These are phyloP conservation scores for Talaromyces trachyspermus DNA, from an alignment of 495 filamentous ascomycete species.

Conservation along the genomic window DNA sequence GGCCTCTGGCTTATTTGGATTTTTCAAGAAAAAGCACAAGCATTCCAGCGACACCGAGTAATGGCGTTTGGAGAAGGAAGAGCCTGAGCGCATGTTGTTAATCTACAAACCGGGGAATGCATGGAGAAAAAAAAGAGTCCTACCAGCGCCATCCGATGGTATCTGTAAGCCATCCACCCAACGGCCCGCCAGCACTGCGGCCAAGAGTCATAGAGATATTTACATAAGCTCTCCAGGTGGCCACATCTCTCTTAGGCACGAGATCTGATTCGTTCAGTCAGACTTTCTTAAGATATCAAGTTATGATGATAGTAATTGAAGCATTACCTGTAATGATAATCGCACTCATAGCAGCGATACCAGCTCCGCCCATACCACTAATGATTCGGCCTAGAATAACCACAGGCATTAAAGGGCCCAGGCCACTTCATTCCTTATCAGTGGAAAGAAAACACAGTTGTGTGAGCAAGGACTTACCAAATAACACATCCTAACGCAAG, in stretches of 20 bases:
- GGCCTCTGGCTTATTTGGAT: not conserved
- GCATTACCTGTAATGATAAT: slow-evolving; percentile 53
- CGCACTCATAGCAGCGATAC: slow-evolving; percentile 48
- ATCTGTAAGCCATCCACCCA: slow-evolving; percentile 59
- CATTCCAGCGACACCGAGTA: slow-evolving; percentile 40
- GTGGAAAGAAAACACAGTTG: not conserved
- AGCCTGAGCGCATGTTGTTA: slow-evolving; percentile 35
- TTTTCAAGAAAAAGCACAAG: not conserved
- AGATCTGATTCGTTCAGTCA: slow-evolving; percentile 41
- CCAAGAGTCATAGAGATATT: slow-evolving; percentile 59
- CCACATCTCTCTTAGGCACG: slow-evolving; percentile 59
- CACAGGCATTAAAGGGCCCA: slow-evolving; percentile 41
- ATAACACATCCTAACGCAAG: slow-evolving; percentile 36
- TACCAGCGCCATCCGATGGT: slow-evolving; percentile 16
- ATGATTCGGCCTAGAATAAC: slow-evolving; percentile 52
- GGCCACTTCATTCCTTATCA: slow-evolving; percentile 29
- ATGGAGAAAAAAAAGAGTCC: not conserved
- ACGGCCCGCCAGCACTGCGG: slow-evolving; percentile 55
- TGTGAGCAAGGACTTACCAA: slow-evolving; percentile 17
- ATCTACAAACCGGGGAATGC: not conserved
- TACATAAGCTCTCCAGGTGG: slow-evolving; percentile 57
- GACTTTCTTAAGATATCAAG: not conserved
- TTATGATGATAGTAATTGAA: not conserved
- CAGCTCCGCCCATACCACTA: slow-evolving; percentile 53
- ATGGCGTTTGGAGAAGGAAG: slow-evolving; percentile 52